phyloP scores from a whole-genome alignment of 2,329 filamentous ascomycete species.

The Colletotrichum sp. region DNA sequence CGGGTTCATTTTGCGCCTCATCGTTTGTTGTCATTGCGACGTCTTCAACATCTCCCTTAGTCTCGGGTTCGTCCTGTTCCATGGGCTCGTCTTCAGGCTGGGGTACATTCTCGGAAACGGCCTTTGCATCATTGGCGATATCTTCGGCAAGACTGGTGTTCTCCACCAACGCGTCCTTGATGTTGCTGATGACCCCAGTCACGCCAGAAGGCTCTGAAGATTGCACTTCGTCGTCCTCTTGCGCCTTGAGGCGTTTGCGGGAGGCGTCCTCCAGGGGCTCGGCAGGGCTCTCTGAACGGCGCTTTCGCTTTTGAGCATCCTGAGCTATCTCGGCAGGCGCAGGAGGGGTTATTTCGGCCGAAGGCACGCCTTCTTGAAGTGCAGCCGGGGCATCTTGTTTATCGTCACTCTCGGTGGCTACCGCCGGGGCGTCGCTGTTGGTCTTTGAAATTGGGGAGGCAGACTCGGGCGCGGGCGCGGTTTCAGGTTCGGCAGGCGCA shows the following conservation, averaged over 20 bases:
- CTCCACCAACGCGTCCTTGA: slow-evolving; percentile 1
- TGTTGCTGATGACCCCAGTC: not conserved
- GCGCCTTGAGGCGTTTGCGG: slow-evolving; percentile 60
- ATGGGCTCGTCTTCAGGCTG: not conserved
- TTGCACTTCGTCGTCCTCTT: slow-evolving; percentile 18
- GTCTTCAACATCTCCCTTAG: not conserved
- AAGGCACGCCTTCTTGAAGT: not conserved
- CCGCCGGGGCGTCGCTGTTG: not conserved
- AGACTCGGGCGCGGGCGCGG: not conserved
- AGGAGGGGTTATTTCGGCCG: slow-evolving; percentile 14
- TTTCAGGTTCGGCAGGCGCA: not conserved
- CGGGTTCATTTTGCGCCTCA: not conserved
- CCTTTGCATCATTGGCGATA: slow-evolving; percentile 8
- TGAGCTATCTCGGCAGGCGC: slow-evolving; percentile 33
- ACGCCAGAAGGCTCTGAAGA: not conserved
- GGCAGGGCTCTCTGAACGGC: slow-evolving; percentile 67
- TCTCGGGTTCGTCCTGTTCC: not conserved
- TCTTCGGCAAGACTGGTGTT: slow-evolving; percentile 10
- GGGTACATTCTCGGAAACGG: not conserved
- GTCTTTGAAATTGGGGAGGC: not conserved
- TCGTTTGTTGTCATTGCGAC: not conserved
- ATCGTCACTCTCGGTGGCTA: not conserved
- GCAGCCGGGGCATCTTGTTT: not conserved
- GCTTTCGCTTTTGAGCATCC: slow-evolving; percentile 70
- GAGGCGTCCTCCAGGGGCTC: slow-evolving; percentile 57